Evolutionary conservation across 2,329 filamentous ascomycete species (phyloP), one percentile per base, ranked within the genome.

Genomic region (Neopestalotiopsis rosae): DNA sequence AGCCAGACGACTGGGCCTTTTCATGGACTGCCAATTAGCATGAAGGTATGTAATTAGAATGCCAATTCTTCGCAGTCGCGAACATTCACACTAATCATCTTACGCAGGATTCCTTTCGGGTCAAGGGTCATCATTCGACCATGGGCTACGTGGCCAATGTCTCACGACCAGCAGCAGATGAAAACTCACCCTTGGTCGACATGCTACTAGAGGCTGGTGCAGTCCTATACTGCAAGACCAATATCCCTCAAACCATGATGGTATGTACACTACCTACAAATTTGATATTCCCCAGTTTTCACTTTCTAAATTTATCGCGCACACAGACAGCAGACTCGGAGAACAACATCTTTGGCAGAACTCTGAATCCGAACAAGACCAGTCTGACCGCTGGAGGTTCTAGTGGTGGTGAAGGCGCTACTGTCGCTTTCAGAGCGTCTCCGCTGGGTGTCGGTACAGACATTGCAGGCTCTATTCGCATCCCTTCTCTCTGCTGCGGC

Each of bases 91-190:
- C 24, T 28, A 28, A 28, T 28, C 24, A 28, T 28, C 3, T 28
- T 28, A 28, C 24, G 24, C 24, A 92, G 75, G 89, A 91, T 78
- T 87, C 87, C 58, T 89, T 91, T 77, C 84, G 88, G 66, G 77
- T 90, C 57, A 79, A 81, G 2, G 84, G 87, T 59, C 79, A 84
- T 40, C 83, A 88, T 63, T 83, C 85, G 4, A 86, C 84, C 0
- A 81, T 87, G 4, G 89, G 89, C 0, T 89, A 92, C 68, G 85
- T 86, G 4, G 52, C 52, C 34, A 58, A 40, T 17, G 9, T 68
- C 17, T 24, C 24, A 13, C 52, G 63, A 32, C 61, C 32, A 28
- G 62, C 70, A 4, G 34, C 71, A 1, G 61, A 40, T 20, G 67
- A 70, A 3, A 72, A 72, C 10, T 69, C 77, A 67, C 72, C 80